Evolutionary conservation across 495 filamentous ascomycete genomes (phyloP).

Genomic region (Apodospora peruviana): DNA sequence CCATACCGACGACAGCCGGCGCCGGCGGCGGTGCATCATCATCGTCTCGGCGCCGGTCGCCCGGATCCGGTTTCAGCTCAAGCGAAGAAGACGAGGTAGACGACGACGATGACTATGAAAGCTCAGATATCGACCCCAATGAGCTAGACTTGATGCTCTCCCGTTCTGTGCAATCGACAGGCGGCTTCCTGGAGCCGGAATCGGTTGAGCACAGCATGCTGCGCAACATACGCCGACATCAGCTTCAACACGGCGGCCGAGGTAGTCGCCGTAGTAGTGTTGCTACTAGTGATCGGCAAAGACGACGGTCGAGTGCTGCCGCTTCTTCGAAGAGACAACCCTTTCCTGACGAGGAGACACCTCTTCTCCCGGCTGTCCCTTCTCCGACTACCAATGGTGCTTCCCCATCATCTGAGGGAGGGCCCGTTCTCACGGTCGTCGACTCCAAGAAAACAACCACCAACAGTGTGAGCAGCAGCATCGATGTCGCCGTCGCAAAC

Average conservation of each 20-base stretch:
- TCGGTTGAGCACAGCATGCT: constrained; percentile 34
- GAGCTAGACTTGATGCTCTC: constrained; percentile 37
- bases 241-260: constrained; percentile 1
- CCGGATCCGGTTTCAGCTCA: too few species aligned
- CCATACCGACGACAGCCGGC: too few species aligned
- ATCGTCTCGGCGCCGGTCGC: too few species aligned
- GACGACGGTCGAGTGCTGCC: background rate
- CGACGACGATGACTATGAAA: background rate
- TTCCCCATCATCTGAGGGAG: too few species aligned
- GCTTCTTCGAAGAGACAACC: too few species aligned
- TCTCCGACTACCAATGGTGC: too few species aligned
- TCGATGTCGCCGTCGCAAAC: background rate
- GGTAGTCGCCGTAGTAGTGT: constrained; percentile 3
- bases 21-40: too few species aligned
- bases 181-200: constrained; percentile 31
- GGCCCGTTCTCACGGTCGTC: background rate
- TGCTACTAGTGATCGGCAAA: background rate
- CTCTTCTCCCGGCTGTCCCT: too few species aligned
- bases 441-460: background rate
- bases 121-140: constrained; percentile 31
- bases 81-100: background rate
- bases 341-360: too few species aligned
- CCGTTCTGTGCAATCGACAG: constrained; percentile 27
- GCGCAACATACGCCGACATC: constrained; percentile 14
- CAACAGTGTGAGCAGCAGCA: background rate